These are phyloP conservation scores for Penicillium flavigenum DNA, from an alignment of 495 filamentous ascomycete species.

Conservation along the genomic window DNA sequence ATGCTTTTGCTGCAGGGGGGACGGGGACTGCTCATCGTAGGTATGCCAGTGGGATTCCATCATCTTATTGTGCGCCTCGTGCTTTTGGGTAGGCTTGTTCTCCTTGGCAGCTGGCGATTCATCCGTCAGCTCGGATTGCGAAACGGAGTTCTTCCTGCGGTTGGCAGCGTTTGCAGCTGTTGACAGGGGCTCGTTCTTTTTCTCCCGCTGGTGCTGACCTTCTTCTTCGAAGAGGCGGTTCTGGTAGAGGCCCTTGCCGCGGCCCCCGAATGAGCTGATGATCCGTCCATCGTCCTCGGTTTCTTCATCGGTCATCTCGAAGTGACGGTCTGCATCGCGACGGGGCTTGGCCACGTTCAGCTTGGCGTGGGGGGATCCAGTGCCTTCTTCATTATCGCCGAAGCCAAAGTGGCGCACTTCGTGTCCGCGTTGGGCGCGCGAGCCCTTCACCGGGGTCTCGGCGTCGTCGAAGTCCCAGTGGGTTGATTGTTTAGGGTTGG, in stretches of 20 bases:
- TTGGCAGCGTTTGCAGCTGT: constrained; percentile 65
- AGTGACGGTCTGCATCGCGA: constrained; percentile 76
- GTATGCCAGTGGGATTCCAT: constrained; percentile 65
- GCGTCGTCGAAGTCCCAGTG: constrained; percentile 90
- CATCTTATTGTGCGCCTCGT: constrained; percentile 46
- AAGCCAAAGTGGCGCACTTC: constrained; percentile 71
- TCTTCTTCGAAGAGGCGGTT: constrained; percentile 65
- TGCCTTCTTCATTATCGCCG: constrained; percentile 61
- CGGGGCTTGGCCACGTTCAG: constrained; percentile 63
- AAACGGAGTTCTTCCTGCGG: constrained; percentile 69
- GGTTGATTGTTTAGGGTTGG: constrained; percentile 54
- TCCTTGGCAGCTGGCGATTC: constrained; percentile 55
- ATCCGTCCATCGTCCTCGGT: constrained; percentile 32
- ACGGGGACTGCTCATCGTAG: constrained; percentile 53
- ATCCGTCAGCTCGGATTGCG: constrained; percentile 70
- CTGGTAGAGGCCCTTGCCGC: constrained; percentile 70
- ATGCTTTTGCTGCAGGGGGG: constrained; percentile 33
- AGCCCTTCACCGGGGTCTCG: constrained; percentile 70
- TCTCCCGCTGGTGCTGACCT: constrained; percentile 26
- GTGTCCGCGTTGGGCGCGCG: constrained; percentile 50
- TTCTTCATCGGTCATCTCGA: constrained; percentile 61
- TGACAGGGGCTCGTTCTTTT: constrained; percentile 45
- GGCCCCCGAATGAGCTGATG: constrained; percentile 54
- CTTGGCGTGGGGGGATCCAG: constrained; percentile 51
- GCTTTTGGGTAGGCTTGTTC: constrained; percentile 47